phyloP scores from a whole-genome alignment of 306 rosid species.

The apple (Malus domestica) region DNA sequence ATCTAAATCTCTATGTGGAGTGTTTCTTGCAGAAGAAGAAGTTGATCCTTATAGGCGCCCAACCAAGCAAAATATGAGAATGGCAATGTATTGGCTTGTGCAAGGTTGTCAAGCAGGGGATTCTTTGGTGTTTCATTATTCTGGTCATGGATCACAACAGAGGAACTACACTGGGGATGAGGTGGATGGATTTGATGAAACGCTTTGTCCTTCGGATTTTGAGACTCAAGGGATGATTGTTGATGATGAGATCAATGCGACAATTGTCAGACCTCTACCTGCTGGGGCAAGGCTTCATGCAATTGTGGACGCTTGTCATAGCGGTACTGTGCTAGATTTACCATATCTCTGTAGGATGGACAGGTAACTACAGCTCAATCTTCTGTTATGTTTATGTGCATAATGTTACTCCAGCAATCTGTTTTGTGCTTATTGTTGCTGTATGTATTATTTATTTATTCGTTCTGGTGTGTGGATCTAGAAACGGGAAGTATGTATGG shows the following conservation, averaged over 20 bases:
- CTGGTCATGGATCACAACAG: conserved; percentile 48
- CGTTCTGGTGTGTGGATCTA: conserved; percentile 1
- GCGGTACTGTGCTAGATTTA: conserved; percentile 45
- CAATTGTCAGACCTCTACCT: conserved; percentile 42
- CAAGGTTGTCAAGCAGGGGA: conserved; percentile 44
- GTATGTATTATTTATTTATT: background rate
- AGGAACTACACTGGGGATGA: conserved; percentile 38
- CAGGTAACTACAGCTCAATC: conserved; percentile 9
- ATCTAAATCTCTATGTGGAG: background rate
- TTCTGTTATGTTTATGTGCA: background rate
- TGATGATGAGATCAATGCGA: conserved; percentile 47
- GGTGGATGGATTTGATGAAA: conserved; percentile 44
- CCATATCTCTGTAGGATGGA: conserved; percentile 40
- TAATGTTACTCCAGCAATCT: background rate
- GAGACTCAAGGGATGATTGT: conserved; percentile 35
- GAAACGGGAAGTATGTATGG: conserved; percentile 35
- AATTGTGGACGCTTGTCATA: conserved; percentile 42
- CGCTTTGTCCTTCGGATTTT: conserved; percentile 37
- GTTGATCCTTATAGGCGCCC: conserved; percentile 29
- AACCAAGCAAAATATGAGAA: conserved; percentile 34
- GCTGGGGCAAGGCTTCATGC: conserved; percentile 44
- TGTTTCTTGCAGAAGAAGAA: conserved; percentile 35
- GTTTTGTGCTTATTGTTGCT: background rate
- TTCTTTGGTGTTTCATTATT: conserved; percentile 44
- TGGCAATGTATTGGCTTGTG: conserved; percentile 41